Evolutionary conservation across 1,284 basidiomycete genomes (phyloP), one percentile per base, ranked within the genome.

Genomic region (Trametes sp.): DNA sequence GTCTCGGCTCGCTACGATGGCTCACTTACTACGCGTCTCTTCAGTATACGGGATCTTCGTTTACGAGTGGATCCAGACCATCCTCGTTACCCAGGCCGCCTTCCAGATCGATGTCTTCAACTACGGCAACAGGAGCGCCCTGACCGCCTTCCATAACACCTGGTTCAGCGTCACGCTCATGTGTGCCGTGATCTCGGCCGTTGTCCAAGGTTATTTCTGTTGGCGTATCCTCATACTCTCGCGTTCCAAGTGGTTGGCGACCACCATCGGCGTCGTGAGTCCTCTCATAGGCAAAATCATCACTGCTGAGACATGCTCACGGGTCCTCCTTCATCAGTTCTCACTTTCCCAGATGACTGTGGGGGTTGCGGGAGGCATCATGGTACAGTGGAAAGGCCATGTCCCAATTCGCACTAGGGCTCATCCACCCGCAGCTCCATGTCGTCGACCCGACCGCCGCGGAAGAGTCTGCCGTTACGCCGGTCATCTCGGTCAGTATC

Each of bases 131-230:
- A 31, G 56, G 6, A 42, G 26, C 6, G 44, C 51, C 28, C 33
- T 70, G 13, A 38, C 51, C 48, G 26, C 53, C 10, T 63, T 64
- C 36, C 54, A 67, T 50, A 64, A 61, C 49, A 53, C 57, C 1
- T 72, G 71, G 71, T 64, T 72, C 57, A 66, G 66, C 59, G 61
- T 67, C 45, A 60, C 67, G 10, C 51, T 72, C 35, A 64, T 72
- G 61, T 66, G 62, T 31, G 63, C 54, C 4, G 21, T 72, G 2
- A 46, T 69, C 14, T 65, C 68, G 9, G 52, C 44, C 19, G 61
- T 49, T 23, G 69, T 70, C 19, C 69, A 71, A 45, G 21, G 57
- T 8, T 70, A 60, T 53, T 72, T 65, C 38, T 61, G 63, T n/a
- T 62, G 70, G 60, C 49, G 70, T 5, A 68, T 72, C 31, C 68